Conservation (phyloP, 352 stramenopile species). For the Lagenidium sp. region DNA sequence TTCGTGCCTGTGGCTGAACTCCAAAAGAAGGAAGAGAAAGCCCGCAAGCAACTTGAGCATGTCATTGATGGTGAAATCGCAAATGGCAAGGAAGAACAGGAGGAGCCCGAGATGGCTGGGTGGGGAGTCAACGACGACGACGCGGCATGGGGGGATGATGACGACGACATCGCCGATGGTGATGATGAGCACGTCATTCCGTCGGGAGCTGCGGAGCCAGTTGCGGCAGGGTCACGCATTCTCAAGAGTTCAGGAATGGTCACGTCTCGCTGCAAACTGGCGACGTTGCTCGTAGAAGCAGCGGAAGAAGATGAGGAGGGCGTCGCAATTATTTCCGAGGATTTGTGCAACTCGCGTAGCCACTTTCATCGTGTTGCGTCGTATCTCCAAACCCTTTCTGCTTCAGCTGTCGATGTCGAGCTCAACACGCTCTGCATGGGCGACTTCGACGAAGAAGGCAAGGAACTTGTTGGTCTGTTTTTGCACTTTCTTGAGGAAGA, state of each 20-base stretch:
- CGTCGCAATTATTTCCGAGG: slow-evolving; percentile 1
- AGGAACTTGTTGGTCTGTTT: slow-evolving; percentile 51
- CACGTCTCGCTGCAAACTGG: slow-evolving; percentile 65
- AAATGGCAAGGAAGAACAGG: slow-evolving; percentile 6
- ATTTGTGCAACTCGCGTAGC: slow-evolving; percentile 16
- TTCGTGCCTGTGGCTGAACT: slow-evolving; percentile 41
- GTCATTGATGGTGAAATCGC: slow-evolving; percentile 6
- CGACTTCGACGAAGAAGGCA: slow-evolving; percentile 69
- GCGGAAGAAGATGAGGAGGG: slow-evolving; percentile 5
- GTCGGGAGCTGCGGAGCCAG: slow-evolving; percentile 11
- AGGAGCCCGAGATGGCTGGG: slow-evolving; percentile 36
- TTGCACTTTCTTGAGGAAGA: slow-evolving; percentile 54
- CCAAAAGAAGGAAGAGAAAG: slow-evolving; percentile 16
- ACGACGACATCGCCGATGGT: slow-evolving; percentile 21
- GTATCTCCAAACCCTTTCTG: slow-evolving; percentile 72
- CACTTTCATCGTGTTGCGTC: slow-evolving; percentile 32
- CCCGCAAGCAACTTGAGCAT: slow-evolving; percentile 10
- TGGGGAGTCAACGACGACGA: slow-evolving; percentile 58
- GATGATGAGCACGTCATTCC: slow-evolving; percentile 16
- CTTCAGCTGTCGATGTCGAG: slow-evolving; percentile 68
- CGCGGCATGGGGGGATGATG: slow-evolving; percentile 53
- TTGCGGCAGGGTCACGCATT: slow-evolving; percentile 39
- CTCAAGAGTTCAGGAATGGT: slow-evolving; percentile 62
- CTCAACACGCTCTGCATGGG: slow-evolving; percentile 81
- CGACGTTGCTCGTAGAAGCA: slow-evolving; percentile 33